Base-by-base conservation (phyloP, 768 basidiomycete species). In the Boletus barrowsii region DNA sequence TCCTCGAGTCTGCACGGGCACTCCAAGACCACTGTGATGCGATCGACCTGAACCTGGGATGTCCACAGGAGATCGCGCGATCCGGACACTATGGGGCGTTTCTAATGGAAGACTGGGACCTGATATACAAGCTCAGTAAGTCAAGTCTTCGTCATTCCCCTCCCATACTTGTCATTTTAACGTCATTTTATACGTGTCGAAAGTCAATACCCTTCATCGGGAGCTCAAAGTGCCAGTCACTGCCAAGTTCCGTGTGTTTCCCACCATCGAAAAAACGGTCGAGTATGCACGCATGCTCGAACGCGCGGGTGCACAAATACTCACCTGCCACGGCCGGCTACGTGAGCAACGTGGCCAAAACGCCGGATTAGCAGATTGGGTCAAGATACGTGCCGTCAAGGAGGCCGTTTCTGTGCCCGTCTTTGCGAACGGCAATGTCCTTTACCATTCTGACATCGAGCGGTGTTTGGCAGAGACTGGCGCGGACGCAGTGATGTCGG, bases 221-320 rank as follows among this genome's bases (percentile, higher is more conserved):
- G 88, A 94, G 61, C 82, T 99, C 7, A 78, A 81, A 2, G 76
- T 97, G n/a, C 97, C 97, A 3, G 93, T 98, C 3, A 97, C 94
- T 0, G 97, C 93, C 42, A 98, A 99, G 67, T 97, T 98, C 71
- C 84, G 97, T 9, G 85, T 96, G 3, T 98, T 95, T 68, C 82
- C 88, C 2, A 84, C 86, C 0, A 69, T 91, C 26, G 88, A 90
- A 62, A 88, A 88, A 72, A 98, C 96, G 0, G 86, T 98, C 1
- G 87, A 85, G 57, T 99, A 99, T 60, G 97, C 97, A 2, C 82
- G 88, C 66, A 97, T 98, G 94, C 83, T 99, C 39, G 94, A 97
- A 73, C 75, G 83, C 0, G 94, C 97, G 0, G 97, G 97, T 0
- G 97, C 96, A 0, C 95, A 98, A 66, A 92, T 98, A 42, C 75